Evolutionary conservation across 768 basidiomycete genomes (phyloP).

Genomic region (Macrolepiota dolichaula): DNA sequence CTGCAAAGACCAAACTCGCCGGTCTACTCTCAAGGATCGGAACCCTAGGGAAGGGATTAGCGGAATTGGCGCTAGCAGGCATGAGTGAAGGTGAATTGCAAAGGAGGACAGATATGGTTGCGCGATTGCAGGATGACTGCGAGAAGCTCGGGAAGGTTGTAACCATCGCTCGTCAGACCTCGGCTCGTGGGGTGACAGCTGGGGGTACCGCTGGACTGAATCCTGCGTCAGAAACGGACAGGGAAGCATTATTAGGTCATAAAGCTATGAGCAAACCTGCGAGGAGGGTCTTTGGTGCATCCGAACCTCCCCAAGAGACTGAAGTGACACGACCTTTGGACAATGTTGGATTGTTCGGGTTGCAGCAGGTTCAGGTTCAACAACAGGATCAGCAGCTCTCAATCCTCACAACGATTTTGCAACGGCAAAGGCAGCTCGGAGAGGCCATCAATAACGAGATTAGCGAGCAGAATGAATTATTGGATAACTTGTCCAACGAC

Average conservation of each 20-base stretch:
- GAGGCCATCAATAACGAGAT: conserved; percentile 85
- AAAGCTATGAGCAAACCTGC: conserved; percentile 39
- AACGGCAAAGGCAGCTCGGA: conserved; percentile 83
- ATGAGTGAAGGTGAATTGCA: conserved; percentile 92
- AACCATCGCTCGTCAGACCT: conserved; percentile 62
- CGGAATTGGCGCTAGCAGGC: conserved; percentile 60
- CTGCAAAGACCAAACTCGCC: conserved; percentile 83
- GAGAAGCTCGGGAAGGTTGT: conserved; percentile 86
- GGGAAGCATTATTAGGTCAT: conserved; percentile 60
- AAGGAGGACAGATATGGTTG: conserved; percentile 86
- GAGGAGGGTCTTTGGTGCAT: conserved; percentile 77
- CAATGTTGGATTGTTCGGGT: conserved; percentile 69
- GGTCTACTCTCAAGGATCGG: conserved; percentile 74
- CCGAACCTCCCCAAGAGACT: conserved; percentile 67
- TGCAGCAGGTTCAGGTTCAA: conserved; percentile 79
- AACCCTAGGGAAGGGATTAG: conserved; percentile 64
- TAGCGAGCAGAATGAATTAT: conserved; percentile 75
- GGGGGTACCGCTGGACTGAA: conserved; percentile 26
- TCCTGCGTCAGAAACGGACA: conserved; percentile 52
- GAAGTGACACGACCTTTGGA: conserved; percentile 86
- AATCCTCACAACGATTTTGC: conserved; percentile 75
- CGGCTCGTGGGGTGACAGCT: conserved; percentile 26
- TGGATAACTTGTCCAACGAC: conserved; percentile 74
- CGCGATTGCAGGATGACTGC: conserved; percentile 85
- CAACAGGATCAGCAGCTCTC: conserved; percentile 83